phyloP scores from a whole-genome alignment of 257 asterid species.

The Catharanthus roseus region DNA sequence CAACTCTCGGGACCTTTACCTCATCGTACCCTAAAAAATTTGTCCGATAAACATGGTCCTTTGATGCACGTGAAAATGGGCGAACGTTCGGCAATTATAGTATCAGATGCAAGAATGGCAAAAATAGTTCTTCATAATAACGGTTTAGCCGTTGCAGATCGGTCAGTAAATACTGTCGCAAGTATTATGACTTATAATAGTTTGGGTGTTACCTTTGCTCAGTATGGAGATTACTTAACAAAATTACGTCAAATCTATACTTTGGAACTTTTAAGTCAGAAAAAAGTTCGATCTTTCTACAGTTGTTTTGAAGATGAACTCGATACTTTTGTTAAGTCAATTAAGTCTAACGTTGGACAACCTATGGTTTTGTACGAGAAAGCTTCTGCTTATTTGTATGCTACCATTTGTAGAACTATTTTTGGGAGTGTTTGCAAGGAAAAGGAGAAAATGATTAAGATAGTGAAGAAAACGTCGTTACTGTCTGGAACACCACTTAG shows the following conservation, averaged over 20 bases:
- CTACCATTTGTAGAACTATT: not conserved
- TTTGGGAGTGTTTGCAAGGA: too few relatives aligned
- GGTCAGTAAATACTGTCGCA: conserved; percentile 5
- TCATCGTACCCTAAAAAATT: conserved; percentile 15
- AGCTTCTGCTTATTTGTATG: not conserved
- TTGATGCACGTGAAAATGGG: conserved; percentile 23
- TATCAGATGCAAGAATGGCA: conserved; percentile 23
- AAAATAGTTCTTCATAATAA: conserved; percentile 24
- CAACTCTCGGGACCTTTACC: conserved; percentile 17
- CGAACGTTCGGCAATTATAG: conserved; percentile 18
- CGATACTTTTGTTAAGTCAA: not conserved
- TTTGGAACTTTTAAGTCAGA: conserved; percentile 13
- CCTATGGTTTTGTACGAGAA: not conserved
- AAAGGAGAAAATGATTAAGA: not conserved
- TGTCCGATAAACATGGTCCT: conserved; percentile 21
- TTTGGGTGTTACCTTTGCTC: conserved; percentile 9
- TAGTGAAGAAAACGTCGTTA: not conserved
- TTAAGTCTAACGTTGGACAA: not conserved
- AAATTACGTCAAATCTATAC: conserved; percentile 17
- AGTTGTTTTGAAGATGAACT: conserved; percentile 11
- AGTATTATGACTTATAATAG: conserved; percentile 7
- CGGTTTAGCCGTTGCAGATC: conserved; percentile 19
- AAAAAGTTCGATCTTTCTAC: conserved; percentile 9
- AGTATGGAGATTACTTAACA: conserved; percentile 21
- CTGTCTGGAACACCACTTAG: not conserved